phyloP scores from a whole-genome alignment of 1,284 basidiomycete species.

The Rhodotorula sp. region DNA sequence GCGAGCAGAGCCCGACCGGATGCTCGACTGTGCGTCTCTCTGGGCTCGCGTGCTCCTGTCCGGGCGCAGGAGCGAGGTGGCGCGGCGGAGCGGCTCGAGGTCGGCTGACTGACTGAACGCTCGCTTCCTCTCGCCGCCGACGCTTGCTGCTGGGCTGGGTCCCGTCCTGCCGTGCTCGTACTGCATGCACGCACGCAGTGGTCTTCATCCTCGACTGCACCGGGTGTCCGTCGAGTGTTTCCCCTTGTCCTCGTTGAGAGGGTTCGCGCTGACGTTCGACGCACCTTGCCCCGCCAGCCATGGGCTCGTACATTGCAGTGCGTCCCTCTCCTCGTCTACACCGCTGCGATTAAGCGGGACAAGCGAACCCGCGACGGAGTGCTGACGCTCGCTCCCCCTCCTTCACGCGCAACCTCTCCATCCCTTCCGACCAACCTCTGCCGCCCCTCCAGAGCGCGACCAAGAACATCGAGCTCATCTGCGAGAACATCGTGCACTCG shows the following conservation, averaged over 20 bases:
- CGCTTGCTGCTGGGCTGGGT: not conserved
- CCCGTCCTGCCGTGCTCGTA: not conserved
- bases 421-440: not conserved
- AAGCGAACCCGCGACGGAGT: not conserved
- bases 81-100: not conserved
- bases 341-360: not conserved
- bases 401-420: not conserved
- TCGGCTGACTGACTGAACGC: conserved; percentile 8
- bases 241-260: not conserved
- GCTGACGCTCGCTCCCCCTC: not conserved
- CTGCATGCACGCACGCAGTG: conserved; percentile 54
- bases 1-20: not conserved
- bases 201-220: conserved; percentile 87
- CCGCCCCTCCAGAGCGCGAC: conserved; percentile 61
- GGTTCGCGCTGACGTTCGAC: not conserved
- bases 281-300: conserved; percentile 37
- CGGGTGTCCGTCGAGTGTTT: conserved; percentile 53
- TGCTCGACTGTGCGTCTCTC: conserved; percentile 17
- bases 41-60: too few relatives aligned
- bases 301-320: conserved; percentile 54
- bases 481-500: conserved; percentile 91
- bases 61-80: too few relatives aligned
- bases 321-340: not conserved
- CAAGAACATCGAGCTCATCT: conserved; percentile 96
- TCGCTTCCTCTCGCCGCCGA: not conserved